Evolutionary conservation across 306 rosid species (phyloP).

Genomic region (Begonia peltatifolia): DNA sequence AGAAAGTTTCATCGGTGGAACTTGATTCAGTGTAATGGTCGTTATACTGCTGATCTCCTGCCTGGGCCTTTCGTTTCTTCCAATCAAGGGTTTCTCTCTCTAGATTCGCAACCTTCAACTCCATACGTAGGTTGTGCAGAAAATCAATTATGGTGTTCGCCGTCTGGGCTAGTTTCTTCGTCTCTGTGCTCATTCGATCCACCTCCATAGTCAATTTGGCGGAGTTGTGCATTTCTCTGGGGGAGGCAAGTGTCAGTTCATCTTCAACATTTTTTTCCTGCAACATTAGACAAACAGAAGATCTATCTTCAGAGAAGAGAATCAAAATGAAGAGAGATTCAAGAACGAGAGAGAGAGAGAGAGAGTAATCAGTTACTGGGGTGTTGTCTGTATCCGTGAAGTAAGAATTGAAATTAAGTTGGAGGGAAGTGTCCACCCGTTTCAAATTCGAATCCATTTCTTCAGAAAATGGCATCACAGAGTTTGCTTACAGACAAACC

Average conservation of each 20-base stretch:
- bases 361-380: too few species aligned
- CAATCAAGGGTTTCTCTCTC: slow-evolving; percentile 13
- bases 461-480: neutral
- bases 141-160: slow-evolving; percentile 24
- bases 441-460: neutral
- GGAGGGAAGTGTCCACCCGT: slow-evolving; percentile 29
- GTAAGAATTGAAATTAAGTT: slow-evolving; percentile 40
- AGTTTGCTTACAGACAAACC: neutral
- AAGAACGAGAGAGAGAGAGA: too few species aligned
- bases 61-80: slow-evolving; percentile 39
- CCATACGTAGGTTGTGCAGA: slow-evolving; percentile 26
- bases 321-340: too few species aligned
- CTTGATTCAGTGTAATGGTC: slow-evolving; percentile 10
- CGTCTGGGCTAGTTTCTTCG: slow-evolving; percentile 33
- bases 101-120: slow-evolving; percentile 15
- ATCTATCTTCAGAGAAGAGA: too few species aligned
- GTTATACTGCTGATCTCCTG: slow-evolving; percentile 6
- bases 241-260: too few species aligned
- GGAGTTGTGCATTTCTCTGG: neutral
- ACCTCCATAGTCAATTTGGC: slow-evolving; percentile 30
- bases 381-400: neutral
- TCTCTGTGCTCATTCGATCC: slow-evolving; percentile 40
- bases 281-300: too few species aligned
- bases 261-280: too few species aligned
- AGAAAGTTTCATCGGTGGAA: slow-evolving; percentile 33